phyloP scores from a whole-genome alignment of 805 yeast species.

The Yamadazyma scolyti region DNA sequence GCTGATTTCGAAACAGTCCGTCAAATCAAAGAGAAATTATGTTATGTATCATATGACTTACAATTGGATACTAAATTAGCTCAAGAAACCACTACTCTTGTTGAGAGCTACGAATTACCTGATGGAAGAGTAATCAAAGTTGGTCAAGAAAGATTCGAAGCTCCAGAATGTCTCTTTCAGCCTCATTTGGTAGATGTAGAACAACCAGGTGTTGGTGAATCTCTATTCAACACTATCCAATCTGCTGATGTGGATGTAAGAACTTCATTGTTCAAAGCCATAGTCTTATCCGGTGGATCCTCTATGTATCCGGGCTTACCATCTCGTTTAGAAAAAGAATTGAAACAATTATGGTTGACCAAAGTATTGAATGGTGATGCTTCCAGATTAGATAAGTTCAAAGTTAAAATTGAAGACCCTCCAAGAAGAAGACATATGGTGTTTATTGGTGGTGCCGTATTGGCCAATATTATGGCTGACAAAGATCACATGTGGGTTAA shows the following conservation, averaged over 20 bases:
- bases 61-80: constrained; percentile 85
- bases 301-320: constrained; percentile 99
- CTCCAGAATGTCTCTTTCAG: constrained; percentile 96
- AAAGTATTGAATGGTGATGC: constrained; percentile 86
- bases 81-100: constrained; percentile 92
- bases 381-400: constrained; percentile 80
- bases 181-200: constrained; percentile 93
- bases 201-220: constrained; percentile 95
- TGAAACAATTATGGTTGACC: constrained; percentile 94
- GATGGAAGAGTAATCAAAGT: constrained; percentile 93
- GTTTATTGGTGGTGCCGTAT: constrained; percentile 96
- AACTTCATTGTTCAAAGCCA: constrained; percentile 82
- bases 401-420: constrained; percentile 96
- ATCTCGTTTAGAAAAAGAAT: constrained; percentile 88
- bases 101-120: constrained; percentile 88
- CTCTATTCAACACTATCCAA: constrained; percentile 87
- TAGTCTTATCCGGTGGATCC: constrained; percentile 95
- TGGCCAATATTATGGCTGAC: constrained; percentile 97
- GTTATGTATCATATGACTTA: constrained; percentile 93
- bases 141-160: constrained; percentile 94
- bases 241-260: constrained; percentile 93
- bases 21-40: constrained; percentile 92
- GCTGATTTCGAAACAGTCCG: constrained; percentile 99
- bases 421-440: constrained; percentile 99
- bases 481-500: constrained; percentile 98